Evolutionary conservation across 23 red algal genomes (phyloP), one percentile per base, ranked within the genome.

Genomic region (Agarophyton chilense): DNA sequence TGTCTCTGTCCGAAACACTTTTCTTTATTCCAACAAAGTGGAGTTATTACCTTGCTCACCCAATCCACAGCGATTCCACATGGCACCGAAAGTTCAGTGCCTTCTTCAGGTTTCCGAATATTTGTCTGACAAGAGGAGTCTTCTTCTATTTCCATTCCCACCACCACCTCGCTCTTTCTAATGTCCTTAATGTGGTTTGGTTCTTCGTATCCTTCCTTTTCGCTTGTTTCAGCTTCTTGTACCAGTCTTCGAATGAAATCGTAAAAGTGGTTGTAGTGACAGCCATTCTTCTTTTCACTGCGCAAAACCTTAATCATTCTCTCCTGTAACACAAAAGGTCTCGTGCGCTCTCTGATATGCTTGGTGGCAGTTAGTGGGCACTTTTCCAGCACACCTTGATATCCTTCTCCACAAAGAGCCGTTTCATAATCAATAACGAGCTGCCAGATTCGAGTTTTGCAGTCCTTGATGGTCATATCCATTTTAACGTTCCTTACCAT

Each of bases 381-480:
- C 71, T 51, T 53, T 14, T 76, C 71, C 28, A 76, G 28, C 71
- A 50, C 41, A 34, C 41, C 50, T 14, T 50, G 71, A 24, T 76
- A 76, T 21, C 71, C 71, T 21, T 76, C 45, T 2, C n/a, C 71
- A 49, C 19, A 49, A 2, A 76, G 50, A 4, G 71, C 50, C 24
- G 46, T 53, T 24, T 76, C 50, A 34, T 76, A 76, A 51, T 76
- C 50, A 40, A 76, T 49, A 2, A 50, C 71, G 3, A 76, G 50
- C 29, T 76, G 71, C 71, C 71, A 76, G 18, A 76, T 18, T 5
- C 71, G 71, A 21, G 42, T 76, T 52, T 49, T 32, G 12, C 45
- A 29, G 49, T 76, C 71, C 71, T 50, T 50, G 41, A 76, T 49
- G 12, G 26, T 76, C 71, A 76, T 76, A 53, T 49, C 71, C 71